Base-by-base conservation (phyloP, 2,329 filamentous ascomycete species). In the Diplodia corticola region DNA sequence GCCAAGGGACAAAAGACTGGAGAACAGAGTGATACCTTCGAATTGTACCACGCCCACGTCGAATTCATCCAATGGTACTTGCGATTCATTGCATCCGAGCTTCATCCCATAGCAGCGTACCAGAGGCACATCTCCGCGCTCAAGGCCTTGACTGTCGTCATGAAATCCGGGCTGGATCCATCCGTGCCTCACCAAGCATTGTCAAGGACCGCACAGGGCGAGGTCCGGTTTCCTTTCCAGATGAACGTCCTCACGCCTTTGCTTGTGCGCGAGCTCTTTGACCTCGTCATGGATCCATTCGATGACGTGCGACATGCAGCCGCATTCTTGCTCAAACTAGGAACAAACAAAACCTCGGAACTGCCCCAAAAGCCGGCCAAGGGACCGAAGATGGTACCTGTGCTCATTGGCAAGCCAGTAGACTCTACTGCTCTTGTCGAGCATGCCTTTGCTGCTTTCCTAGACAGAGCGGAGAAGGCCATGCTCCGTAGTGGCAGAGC, bases 271-370 rank as follows among this genome's bases (percentile, higher is more conserved):
- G 81, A 88, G 4, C 80, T 98, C 6, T 80, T 93, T 15, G 92
- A 97, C 75, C 85, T 97, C 24, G 79, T 96, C 7, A 83, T 96
- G 73, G 91, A 99, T 72, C 92, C 94, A 0, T 99, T 96, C 73
- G 95, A 98, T 66, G 95, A 99, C 76, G 91, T 98, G 4, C 85
- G 94, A 70, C 87, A 80, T 54, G 79, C 78, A 1, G 79, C 86
- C 7, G 76, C 83, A 15, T 74, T 76, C 15, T 76, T 85, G 5
- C 72, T 88, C 24, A 74, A 73, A 35, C 65, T 78, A 5, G 75
- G 71, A 53, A 9, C 57, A 22, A 20, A 26, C 22, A 30, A 22
- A 20, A 28, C 46, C 1, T n/a, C 48, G 6, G 48, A 64, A 5
- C 22, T 37, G 5, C 50, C 48, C 5, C 20, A n/a, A 7, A 55